A percentile compares a stretch with the other conserved stretches of the same genome.
These are phyloP conservation scores for Schoenoplectus tabernaemontani DNA, from an alignment of 202 grass and related monocot genomes.

Conservation along the genomic window DNA sequence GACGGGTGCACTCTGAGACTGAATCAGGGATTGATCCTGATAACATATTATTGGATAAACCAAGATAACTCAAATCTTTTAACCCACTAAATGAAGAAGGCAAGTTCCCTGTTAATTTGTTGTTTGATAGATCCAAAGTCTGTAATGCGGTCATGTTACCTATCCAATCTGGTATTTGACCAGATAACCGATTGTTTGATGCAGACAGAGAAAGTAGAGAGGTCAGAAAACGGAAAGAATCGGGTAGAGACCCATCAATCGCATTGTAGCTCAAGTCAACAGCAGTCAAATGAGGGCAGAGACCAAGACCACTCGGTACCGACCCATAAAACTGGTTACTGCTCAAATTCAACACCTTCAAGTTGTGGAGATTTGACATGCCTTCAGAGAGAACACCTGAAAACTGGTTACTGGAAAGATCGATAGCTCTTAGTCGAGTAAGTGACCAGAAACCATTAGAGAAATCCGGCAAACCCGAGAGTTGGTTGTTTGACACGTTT, in stretches of 20 bases:
- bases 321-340: constrained; percentile 56
- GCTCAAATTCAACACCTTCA: constrained; percentile 49
- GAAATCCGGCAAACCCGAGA: constrained; percentile 65
- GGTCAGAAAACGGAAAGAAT: constrained; percentile 41
- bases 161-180: constrained; percentile 53
- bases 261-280: constrained; percentile 67
- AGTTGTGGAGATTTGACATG: constrained; percentile 49
- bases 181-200: constrained; percentile 51
- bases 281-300: constrained; percentile 50
- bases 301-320: constrained; percentile 42
- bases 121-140: constrained; percentile 59
- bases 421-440: constrained; percentile 48
- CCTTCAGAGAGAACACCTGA: constrained; percentile 37
- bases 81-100: constrained; percentile 53
- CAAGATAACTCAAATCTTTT: constrained; percentile 71
- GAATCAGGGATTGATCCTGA: constrained; percentile 44
- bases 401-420: constrained; percentile 57
- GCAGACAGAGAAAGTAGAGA: constrained; percentile 51
- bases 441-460: constrained; percentile 43
- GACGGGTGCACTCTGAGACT: constrained; percentile 44
- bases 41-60: constrained; percentile 56
- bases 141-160: constrained; percentile 46
- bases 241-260: constrained; percentile 51
- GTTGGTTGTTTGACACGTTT: constrained; percentile 65
- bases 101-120: constrained; percentile 53